A percentile compares a stretch with the other conserved stretches of the same genome.
phyloP scores from a whole-genome alignment of 768 basidiomycete genomes.

The Sarcodon sp. region DNA sequence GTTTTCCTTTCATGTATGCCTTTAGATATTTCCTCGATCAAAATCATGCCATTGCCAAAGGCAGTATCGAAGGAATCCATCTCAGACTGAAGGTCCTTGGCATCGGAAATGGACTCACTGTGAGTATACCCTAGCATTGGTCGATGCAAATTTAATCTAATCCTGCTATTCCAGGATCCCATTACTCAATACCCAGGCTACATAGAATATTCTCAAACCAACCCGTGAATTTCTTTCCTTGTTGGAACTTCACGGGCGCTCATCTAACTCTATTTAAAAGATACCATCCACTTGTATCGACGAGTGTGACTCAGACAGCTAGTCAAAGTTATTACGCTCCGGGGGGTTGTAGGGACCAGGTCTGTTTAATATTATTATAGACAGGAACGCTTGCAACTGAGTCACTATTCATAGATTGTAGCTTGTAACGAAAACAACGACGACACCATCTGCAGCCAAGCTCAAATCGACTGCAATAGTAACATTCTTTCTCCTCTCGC shows the following conservation, averaged over 20 bases:
- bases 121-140: constrained; percentile 12
- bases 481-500: constrained; percentile 38
- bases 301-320: constrained; percentile 25
- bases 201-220: constrained; percentile 37
- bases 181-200: constrained; percentile 47
- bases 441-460: constrained; percentile 37
- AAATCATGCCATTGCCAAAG: constrained; percentile 40
- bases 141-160: not conserved
- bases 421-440: constrained; percentile 31
- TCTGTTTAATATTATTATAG: constrained; percentile 7
- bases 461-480: constrained; percentile 47
- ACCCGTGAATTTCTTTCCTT: constrained; percentile 16
- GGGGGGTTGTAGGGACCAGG: constrained; percentile 38
- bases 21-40: constrained; percentile 38
- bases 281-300: constrained; percentile 40
- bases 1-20: not conserved
- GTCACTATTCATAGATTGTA: constrained; percentile 18
- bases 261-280: too few relatives aligned
- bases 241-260: too few relatives aligned
- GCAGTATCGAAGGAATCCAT: constrained; percentile 27
- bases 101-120: constrained; percentile 50
- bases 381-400: not conserved
- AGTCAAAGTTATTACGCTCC: constrained; percentile 28
- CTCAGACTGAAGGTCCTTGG: constrained; percentile 54
- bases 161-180: constrained; percentile 13